A percentile compares a stretch with the other conserved stretches of the same genome.
Conservation (phyloP, 2,329 filamentous ascomycete genomes). For the Graphilbum sp. region DNA sequence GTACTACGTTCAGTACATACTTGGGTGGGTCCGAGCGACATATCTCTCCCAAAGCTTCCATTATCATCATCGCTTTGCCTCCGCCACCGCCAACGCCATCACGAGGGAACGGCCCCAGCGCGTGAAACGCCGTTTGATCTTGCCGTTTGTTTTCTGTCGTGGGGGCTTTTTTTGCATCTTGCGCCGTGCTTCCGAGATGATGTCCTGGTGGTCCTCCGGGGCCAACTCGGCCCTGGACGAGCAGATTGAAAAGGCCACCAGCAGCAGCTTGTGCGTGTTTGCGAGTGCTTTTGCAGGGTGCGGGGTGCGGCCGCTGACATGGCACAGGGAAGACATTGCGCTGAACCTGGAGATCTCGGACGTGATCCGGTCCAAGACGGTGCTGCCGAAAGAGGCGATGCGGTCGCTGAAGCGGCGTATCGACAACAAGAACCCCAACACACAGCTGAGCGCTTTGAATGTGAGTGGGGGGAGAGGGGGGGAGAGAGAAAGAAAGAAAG, state of each 20-base stretch:
- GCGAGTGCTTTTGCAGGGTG: neutral
- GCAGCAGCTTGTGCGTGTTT: conserved; percentile 65
- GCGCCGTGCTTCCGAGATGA: conserved; percentile 34
- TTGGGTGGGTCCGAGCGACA: too few relatives aligned
- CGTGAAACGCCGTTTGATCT: too few relatives aligned
- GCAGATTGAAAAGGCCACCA: conserved; percentile 89
- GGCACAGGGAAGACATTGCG: conserved; percentile 90
- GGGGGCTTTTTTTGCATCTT: neutral
- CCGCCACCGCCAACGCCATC: too few relatives aligned
- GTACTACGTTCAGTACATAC: too few relatives aligned
- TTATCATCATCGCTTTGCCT: too few relatives aligned
- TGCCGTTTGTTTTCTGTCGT: too few relatives aligned
- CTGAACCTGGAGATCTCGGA: conserved; percentile 97
- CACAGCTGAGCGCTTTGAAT: conserved; percentile 86
- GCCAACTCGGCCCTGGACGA: conserved; percentile 84
- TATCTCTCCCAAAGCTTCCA: too few relatives aligned
- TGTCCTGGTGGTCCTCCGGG: conserved; percentile 95
- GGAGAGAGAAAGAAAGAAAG: neutral
- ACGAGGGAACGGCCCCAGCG: too few relatives aligned
- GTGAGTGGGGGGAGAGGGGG: too few relatives aligned
- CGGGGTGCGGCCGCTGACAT: too few relatives aligned
- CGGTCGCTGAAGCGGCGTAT: conserved; percentile 85
- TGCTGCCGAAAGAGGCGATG: conserved; percentile 97
- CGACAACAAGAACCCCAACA: conserved; percentile 94
- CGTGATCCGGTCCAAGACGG: conserved; percentile 90